Percentiles rank a stretch among this genome's conserved stretches.
phyloP scores from a whole-genome alignment of 1,284 basidiomycete genomes.

The Xerocomus minutiporus region DNA sequence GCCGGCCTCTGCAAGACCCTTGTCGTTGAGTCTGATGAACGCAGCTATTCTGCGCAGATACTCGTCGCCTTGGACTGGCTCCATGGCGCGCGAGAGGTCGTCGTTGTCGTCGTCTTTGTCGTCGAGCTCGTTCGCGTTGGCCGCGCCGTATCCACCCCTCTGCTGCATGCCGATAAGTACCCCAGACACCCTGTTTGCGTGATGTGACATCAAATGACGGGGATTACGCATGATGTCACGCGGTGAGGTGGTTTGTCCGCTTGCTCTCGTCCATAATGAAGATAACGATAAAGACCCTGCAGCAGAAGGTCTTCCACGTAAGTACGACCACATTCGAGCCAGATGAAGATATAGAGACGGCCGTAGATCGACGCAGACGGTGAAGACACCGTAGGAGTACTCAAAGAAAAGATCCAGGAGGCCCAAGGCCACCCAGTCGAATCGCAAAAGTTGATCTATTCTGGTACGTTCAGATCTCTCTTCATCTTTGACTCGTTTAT shows the following conservation, averaged over 20 bases:
- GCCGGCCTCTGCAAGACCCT: slow-evolving; percentile 60
- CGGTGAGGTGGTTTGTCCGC: not conserved
- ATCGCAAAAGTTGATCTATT: slow-evolving; percentile 92
- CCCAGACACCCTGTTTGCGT: slow-evolving; percentile 20
- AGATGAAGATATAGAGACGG: slow-evolving; percentile 1
- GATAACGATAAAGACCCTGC: slow-evolving; percentile 90
- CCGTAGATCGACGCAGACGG: slow-evolving; percentile 76
- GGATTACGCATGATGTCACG: slow-evolving; percentile 22
- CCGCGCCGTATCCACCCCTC: slow-evolving; percentile 19
- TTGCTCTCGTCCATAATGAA: slow-evolving; percentile 59
- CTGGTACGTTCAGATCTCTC: slow-evolving; percentile 49
- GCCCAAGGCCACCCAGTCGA: slow-evolving; percentile 72
- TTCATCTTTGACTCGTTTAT: slow-evolving; percentile 7
- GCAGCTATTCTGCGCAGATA: slow-evolving; percentile 64
- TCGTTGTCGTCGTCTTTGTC: slow-evolving; percentile 4
- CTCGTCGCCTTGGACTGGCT: slow-evolving; percentile 65
- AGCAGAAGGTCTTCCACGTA: slow-evolving; percentile 83
- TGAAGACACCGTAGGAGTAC: slow-evolving; percentile 67
- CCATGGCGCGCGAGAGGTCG: slow-evolving; percentile 40
- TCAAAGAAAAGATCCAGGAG: slow-evolving; percentile 85
- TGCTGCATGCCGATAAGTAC: slow-evolving; percentile 19
- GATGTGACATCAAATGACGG: slow-evolving; percentile 23
- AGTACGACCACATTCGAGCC: slow-evolving; percentile 11
- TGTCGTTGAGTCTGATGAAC: slow-evolving; percentile 69
- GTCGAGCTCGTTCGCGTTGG: slow-evolving; percentile 10